Base-by-base conservation (phyloP, 2,329 filamentous ascomycete genomes). In the Blumeriella jaapii region DNA sequence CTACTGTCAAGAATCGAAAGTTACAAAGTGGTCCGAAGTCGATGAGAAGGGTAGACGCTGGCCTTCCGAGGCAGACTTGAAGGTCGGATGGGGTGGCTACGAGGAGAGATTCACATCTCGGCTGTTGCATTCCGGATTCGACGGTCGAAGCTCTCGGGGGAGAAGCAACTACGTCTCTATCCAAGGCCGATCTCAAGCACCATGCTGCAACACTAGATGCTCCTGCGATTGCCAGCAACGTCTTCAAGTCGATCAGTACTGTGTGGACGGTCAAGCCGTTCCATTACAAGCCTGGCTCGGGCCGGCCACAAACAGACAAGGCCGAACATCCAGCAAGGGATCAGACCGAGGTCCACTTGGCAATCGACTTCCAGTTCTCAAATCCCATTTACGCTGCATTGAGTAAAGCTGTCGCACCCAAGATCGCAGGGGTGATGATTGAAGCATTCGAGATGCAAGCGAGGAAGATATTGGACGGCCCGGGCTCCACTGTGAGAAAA, bases 381-480 rank as follows among this genome's bases (percentile, higher is more conserved):
- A 96, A 87, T 59, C 84, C 87, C n/a, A 57, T 94, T 38, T 93
- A 95, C 61, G 78, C 77, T 26, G 75, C 82, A 13, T 65, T 95
- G 54, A 91, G 87, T 56, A 70, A 76, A 23, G 79, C 82, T 20
- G 78, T 91, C 15, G 84, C 85, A 46, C 80, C 84, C 19, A 85
- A 83, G 60, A 76, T 95, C 44, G 89, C 85, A 1, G 77, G 75
- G 3, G 68, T 82, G 45, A 94, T 98, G 86, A 82, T 96, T 46
- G 78, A 83, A 57, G 89, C 91, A 1, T 98, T 98, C 63, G 87
- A 95, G 63, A 72, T 74, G 59, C 69, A 82, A 53, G 86, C 91
- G 5, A 65, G 64, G 54, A 63, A 71, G 50, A 55, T 84, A 30
- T 57, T 71, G 48, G 61, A 49, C 20, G 45, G 45, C 3, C 42